Conservation (phyloP, 768 basidiomycete genomes). For the Coprinopsis sp. region DNA sequence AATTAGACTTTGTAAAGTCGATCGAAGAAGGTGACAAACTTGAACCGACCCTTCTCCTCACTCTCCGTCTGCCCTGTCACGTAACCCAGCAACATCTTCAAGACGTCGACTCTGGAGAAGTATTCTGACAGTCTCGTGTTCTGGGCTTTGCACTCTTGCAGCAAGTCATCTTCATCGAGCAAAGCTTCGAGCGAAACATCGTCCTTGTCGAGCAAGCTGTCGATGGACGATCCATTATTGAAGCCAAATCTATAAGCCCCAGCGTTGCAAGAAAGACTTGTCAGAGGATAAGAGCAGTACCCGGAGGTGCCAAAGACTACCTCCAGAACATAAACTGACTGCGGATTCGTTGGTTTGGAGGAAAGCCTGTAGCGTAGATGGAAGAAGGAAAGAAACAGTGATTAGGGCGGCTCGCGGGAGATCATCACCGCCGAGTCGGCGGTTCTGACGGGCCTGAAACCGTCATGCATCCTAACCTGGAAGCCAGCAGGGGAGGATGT, state of each 20-base stretch:
- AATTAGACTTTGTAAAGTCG: conserved; percentile 2
- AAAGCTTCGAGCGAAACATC: conserved; percentile 87
- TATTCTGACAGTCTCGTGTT: conserved; percentile 88
- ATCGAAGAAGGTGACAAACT: conserved; percentile 48
- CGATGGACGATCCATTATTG: conserved; percentile 84
- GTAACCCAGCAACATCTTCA: conserved; percentile 77
- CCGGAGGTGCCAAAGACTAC: conserved; percentile 4
- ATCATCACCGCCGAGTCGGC: too few relatives aligned
- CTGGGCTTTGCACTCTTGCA: conserved; percentile 94
- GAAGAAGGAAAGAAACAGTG: background rate
- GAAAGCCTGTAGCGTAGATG: background rate
- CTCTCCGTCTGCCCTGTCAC: conserved; percentile 84
- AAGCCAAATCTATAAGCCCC: conserved; percentile 69
- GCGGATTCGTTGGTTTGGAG: background rate
- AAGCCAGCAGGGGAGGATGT: too few relatives aligned
- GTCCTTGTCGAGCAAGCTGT: conserved; percentile 86
- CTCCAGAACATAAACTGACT: conserved; percentile 13
- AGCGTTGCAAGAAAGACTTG: background rate
- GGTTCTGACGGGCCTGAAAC: too few relatives aligned
- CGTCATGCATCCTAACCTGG: too few relatives aligned
- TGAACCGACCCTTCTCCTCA: conserved; percentile 74
- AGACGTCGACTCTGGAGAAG: conserved; percentile 75
- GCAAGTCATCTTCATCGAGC: conserved; percentile 87
- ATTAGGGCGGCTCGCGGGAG: too few relatives aligned
- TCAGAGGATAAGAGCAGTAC: background rate